Base-by-base conservation (phyloP, 768 basidiomycete species). In the Chalciporus chontae region DNA sequence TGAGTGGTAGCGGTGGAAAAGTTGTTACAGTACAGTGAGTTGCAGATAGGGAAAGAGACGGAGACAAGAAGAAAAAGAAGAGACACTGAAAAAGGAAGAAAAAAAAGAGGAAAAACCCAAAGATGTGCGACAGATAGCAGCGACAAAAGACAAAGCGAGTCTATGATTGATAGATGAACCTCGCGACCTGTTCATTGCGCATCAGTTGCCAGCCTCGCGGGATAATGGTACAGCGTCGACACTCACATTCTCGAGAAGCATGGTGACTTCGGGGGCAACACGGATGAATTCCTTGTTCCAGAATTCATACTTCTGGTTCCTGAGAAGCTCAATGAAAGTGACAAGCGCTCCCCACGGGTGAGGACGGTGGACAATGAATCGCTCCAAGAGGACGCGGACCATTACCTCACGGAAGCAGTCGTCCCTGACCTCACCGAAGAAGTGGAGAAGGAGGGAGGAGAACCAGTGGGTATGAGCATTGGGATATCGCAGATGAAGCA, bases 401-500 rank as follows among this genome's bases (percentile, higher is more conserved):
- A 88, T 78, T 55, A 91, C 80, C 65, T 94, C 90, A 60, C 81
- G 77, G 75, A 89, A 85, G 39, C 78, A 79, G 49, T 88, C 87
- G 52, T 83, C 81, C 61, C 83, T 81, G 53, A 88, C 78, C 63
- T 93, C 88, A 43, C 75, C 62, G 73, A 97, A 98, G 39, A 95
- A 80, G 66, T 93, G 82, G 45, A 98, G 80, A 47, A 97, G 74
- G 56, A 97, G 78, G 40, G 85, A 88, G 66, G 87, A 90, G 78
- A 95, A 98, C 93, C 94, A 99, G 69, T 92, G 88, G 43, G 95
- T 99, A 76, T 99, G 96, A 9, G 94, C 90, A 62, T 94, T 96
- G 27, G 96, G 95, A 77, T 95, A 98, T 61, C 96, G 90, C 55
- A 99, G 75, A 66, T 98, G 95, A 59, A 94, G 80, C 39, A 92